phyloP scores from a whole-genome alignment of 441 rosid species.

The Heliophila coronopifolia region DNA sequence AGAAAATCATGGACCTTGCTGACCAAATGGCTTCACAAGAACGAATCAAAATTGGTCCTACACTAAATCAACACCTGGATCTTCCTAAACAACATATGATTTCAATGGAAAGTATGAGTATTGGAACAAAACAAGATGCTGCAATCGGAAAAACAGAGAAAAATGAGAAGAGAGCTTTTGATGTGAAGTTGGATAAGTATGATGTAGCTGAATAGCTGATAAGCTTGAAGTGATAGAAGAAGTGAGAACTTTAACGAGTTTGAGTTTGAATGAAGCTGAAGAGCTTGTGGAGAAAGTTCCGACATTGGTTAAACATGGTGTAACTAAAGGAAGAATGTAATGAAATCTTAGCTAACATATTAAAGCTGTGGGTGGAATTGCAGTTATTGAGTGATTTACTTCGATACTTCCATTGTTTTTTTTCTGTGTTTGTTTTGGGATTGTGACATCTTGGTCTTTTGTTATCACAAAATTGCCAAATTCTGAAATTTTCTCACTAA shows the following conservation, averaged over 20 bases:
- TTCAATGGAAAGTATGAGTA: conserved; percentile 43
- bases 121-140: conserved; percentile 34
- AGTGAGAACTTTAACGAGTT: conserved; percentile 49
- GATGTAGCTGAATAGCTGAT: conserved; percentile 47
- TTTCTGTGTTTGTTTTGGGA: conserved; percentile 2
- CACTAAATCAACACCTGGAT: conserved; percentile 37
- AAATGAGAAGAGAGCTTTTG: conserved; percentile 64
- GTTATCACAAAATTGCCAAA: too few species aligned
- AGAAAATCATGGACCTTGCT: conserved; percentile 52
- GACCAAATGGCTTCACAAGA: conserved; percentile 62
- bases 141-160: conserved; percentile 39
- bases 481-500: too few species aligned
- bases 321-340: conserved; percentile 73
- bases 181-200: conserved; percentile 66
- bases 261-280: conserved; percentile 73
- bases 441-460: conserved; percentile 11
- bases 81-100: conserved; percentile 45
- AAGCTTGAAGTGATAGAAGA: conserved; percentile 73
- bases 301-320: conserved; percentile 55
- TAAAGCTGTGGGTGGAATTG: conserved; percentile 59
- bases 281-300: conserved; percentile 72
- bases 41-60: conserved; percentile 47
- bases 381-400: conserved; percentile 48
- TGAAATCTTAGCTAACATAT: conserved; percentile 48
- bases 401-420: not conserved